Base-by-base conservation (phyloP, 1,139 yeast genomes). In the Pichia norvegensis region DNA sequence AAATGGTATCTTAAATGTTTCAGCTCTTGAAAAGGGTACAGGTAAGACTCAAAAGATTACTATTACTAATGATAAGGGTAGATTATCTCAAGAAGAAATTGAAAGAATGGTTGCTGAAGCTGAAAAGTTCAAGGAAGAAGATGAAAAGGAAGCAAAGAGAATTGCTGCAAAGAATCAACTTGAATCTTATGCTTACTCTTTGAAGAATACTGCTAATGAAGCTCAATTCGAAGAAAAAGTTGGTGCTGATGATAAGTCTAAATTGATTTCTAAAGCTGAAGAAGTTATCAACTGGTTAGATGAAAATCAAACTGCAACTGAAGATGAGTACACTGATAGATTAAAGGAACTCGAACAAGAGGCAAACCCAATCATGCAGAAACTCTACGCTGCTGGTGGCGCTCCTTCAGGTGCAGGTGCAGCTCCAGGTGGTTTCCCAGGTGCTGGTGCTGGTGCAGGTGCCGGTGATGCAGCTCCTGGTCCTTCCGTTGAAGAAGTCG, bases 21-120 rank as follows among this genome's bases (percentile, higher is more conserved):
- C 87, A 58, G 97, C 97, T 52, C 72, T 84, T 54, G 97, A 88
- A 69, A 88, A 88, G 78, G 97, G 95, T 67, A 90, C 97, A 55
- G 96, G 96, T 72, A 87, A 87, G 74, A 77, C 90, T 55, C 88
- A 90, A 72, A 82, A 94, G 60, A 86, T 92, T 66, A 86, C 95
- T 57, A 92, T 92, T 69, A 87, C 94, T 65, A 92, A 90, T 68
- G 97, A 92, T 69, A 90, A 90, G 78, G 97, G 97, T 66, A 85
- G 97, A 76, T 79, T 92, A 65, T 77, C 95, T n/a, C 74, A 74
- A 68, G 81, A 76, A 52, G 81, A 76, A 50, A 76, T 76, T 48
- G 81, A 76, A 58, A 72, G 78, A 68, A 76, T 76, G 81, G 81
- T 76, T 56, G 73, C 75, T 58, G 81, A 76, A 64, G 81, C 79